phyloP scores from a whole-genome alignment of 2,329 filamentous ascomycete species.

The Neocatenulostroma microsporum region DNA sequence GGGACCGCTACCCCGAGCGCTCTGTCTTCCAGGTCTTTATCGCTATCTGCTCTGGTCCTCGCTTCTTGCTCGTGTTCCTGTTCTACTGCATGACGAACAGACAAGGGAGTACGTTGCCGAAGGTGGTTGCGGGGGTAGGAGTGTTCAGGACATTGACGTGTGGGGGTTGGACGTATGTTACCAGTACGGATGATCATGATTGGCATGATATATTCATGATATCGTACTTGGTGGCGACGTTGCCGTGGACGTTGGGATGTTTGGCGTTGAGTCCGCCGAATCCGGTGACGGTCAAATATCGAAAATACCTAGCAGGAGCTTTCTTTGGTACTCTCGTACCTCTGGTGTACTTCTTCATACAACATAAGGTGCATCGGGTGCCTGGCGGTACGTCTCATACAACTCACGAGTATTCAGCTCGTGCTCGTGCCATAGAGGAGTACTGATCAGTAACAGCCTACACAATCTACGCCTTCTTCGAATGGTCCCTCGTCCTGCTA shows the following conservation, averaged over 20 bases:
- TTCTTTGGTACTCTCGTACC: constrained; percentile 91
- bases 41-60: constrained; percentile 87
- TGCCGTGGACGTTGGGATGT: constrained; percentile 93
- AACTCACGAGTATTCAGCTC: neutral
- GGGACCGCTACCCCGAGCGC: constrained; percentile 91
- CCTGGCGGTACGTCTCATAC: constrained; percentile 66
- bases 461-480: constrained; percentile 95
- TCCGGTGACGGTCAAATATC: constrained; percentile 71
- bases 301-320: constrained; percentile 70
- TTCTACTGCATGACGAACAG: constrained; percentile 85
- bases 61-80: constrained; percentile 81
- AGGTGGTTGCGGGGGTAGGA: constrained; percentile 71
- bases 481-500: constrained; percentile 90
- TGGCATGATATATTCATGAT: constrained; percentile 99
- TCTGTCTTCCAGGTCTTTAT: constrained; percentile 98
- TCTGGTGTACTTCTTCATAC: constrained; percentile 93
- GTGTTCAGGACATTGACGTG: constrained; percentile 86
- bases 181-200: constrained; percentile 94
- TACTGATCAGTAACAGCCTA: constrained; percentile 58
- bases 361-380: constrained; percentile 93
- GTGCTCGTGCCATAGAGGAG: neutral
- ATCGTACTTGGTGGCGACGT: constrained; percentile 84
- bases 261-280: constrained; percentile 82
- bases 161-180: constrained; percentile 97
- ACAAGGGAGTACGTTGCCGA: constrained; percentile 63